phyloP scores from a whole-genome alignment of 2,329 filamentous ascomycete genomes.

The Mariannaea sp. region DNA sequence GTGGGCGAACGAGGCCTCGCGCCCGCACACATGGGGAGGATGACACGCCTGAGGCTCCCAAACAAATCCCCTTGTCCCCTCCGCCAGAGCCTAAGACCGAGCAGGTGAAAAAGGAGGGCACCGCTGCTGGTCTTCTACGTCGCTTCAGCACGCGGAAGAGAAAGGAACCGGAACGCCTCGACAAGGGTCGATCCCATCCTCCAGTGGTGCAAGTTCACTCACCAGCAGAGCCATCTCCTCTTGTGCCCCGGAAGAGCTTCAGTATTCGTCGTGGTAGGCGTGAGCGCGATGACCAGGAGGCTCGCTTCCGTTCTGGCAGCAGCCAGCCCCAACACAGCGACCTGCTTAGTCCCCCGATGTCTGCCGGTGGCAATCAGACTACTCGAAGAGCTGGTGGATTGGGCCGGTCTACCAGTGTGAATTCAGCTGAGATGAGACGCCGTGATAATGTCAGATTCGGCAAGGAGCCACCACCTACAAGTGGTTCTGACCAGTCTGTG shows the following conservation, averaged over 20 bases:
- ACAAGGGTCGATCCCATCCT: conserved; percentile 70
- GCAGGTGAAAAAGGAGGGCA: conserved; percentile 81
- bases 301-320: conserved; percentile 58
- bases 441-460: conserved; percentile 55
- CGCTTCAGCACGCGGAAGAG: conserved; percentile 88
- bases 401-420: conserved; percentile 88
- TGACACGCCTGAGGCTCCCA: conserved; percentile 70
- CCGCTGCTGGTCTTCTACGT: conserved; percentile 80
- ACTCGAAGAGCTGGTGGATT: conserved; percentile 68
- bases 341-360: conserved; percentile 73
- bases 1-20: conserved; percentile 79
- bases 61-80: conserved; percentile 32
- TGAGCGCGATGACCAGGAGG: conserved; percentile 56
- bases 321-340: conserved; percentile 77
- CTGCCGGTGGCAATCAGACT: conserved; percentile 60
- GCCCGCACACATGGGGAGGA: conserved; percentile 95
- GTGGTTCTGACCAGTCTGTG: conserved; percentile 77
- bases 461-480: conserved; percentile 73
- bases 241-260: conserved; percentile 81
- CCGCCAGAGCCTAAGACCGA: conserved; percentile 62
- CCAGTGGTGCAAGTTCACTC: conserved; percentile 79
- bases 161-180: conserved; percentile 66
- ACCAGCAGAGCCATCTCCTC: conserved; percentile 65
- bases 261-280: conserved; percentile 70
- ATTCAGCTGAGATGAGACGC: conserved; percentile 79